A percentile compares a stretch with the other conserved stretches of the same genome.
Conservation (phyloP, 805 yeast species). For the Saccharomycopsis microspora region DNA sequence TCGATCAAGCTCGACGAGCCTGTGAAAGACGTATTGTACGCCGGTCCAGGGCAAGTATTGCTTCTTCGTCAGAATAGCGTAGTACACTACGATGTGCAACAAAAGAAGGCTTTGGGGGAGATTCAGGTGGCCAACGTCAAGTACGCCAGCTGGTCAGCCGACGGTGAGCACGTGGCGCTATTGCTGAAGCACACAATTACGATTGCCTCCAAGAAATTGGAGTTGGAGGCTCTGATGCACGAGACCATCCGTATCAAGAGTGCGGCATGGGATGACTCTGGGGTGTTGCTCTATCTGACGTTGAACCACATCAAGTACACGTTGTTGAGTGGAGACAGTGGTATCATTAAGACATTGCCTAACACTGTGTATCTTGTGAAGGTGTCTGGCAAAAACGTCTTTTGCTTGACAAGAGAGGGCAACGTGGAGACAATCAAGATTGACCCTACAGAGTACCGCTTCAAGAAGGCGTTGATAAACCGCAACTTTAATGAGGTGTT, state of each 20-base stretch:
- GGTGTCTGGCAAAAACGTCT: conserved; percentile 60
- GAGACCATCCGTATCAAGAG: conserved; percentile 95
- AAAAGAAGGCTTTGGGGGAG: conserved; percentile 65
- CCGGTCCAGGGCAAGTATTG: conserved; percentile 76
- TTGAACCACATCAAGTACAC: conserved; percentile 93
- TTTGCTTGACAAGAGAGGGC: conserved; percentile 77
- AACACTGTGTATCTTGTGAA: conserved; percentile 75
- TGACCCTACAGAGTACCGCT: conserved; percentile 95
- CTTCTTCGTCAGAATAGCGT: conserved; percentile 65
- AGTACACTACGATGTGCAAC: conserved; percentile 84
- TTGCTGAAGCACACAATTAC: conserved; percentile 88
- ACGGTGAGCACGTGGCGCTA: conserved; percentile 79
- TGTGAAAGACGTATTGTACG: conserved; percentile 61
- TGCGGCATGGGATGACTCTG: conserved; percentile 95
- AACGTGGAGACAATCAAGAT: conserved; percentile 66
- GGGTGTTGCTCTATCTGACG: conserved; percentile 86
- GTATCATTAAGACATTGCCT: conserved; percentile 86
- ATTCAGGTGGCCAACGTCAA: conserved; percentile 68
- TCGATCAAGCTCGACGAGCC: conserved; percentile 57
- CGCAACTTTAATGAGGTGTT: conserved; percentile 87
- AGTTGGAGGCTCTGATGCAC: conserved; percentile 72
- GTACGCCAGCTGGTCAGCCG: conserved; percentile 81
- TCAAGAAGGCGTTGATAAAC: conserved; percentile 85
- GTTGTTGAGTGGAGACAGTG: conserved; percentile 86
- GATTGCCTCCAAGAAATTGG: conserved; percentile 70